These are phyloP conservation scores for Aureoboletus auriporus DNA, from an alignment of 768 basidiomycete species.

Conservation along the genomic window DNA sequence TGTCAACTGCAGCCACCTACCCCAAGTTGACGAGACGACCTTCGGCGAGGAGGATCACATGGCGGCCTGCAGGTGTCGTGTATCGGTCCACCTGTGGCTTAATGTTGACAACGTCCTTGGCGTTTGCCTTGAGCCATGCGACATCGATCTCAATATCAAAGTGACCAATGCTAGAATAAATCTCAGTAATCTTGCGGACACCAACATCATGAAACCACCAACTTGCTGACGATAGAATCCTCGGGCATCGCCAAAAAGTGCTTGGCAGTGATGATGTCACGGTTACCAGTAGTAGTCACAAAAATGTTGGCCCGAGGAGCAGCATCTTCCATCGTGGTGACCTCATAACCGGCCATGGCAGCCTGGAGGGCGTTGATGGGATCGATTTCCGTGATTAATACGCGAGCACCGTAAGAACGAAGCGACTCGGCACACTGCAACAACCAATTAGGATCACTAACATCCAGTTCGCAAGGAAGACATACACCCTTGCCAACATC, in stretches of 20 bases:
- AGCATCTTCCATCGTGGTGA: conserved; percentile 97
- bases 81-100: conserved; percentile 99
- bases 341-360: conserved; percentile 99
- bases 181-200: conserved; percentile 7
- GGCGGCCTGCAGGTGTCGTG: conserved; percentile 89
- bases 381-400: conserved; percentile 96
- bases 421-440: conserved; percentile 94
- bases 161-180: conserved; percentile 64
- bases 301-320: conserved; percentile 88
- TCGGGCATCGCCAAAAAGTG: conserved; percentile 96
- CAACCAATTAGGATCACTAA: conserved; percentile 1
- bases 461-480: conserved; percentile 15
- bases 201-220: conserved; percentile 28
- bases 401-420: conserved; percentile 95
- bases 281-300: conserved; percentile 97
- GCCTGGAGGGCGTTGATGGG: conserved; percentile 99
- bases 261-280: conserved; percentile 90
- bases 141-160: conserved; percentile 94
- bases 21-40: conserved; percentile 99
- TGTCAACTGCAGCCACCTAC: conserved; percentile 35
- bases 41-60: conserved; percentile 96
- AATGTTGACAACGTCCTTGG: conserved; percentile 78
- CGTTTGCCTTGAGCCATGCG: conserved; percentile 95
- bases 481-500: conserved; percentile 98
- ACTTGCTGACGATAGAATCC: conserved; percentile 99